These are phyloP conservation scores for Biscutella laevigata DNA, from an alignment of 441 rosid species.

Conservation along the genomic window DNA sequence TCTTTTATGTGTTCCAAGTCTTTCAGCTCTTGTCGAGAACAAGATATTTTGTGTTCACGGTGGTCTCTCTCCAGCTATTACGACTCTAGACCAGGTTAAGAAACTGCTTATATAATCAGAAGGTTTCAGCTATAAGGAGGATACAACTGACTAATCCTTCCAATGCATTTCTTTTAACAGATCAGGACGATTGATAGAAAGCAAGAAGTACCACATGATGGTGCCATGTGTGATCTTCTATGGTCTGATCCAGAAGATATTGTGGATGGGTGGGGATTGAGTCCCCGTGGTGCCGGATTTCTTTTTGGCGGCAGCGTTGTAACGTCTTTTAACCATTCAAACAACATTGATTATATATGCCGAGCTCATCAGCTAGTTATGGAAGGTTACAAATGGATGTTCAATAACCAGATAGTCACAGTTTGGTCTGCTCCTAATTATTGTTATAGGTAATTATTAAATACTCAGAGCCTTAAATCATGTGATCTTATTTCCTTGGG, in stretches of 20 bases:
- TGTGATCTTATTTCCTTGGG: background rate
- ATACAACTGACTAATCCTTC: background rate
- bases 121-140: background rate
- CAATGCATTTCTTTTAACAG: slow-evolving; percentile 32
- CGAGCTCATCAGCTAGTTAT: slow-evolving; percentile 92
- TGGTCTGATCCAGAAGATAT: slow-evolving; percentile 97
- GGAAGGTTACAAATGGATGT: slow-evolving; percentile 97
- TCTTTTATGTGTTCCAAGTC: slow-evolving; percentile 33
- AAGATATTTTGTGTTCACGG: slow-evolving; percentile 84
- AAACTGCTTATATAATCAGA: slow-evolving; percentile 6
- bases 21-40: slow-evolving; percentile 85
- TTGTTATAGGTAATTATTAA: slow-evolving; percentile 75
- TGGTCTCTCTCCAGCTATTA: slow-evolving; percentile 78
- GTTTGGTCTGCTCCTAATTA: slow-evolving; percentile 98
- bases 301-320: slow-evolving; percentile 83
- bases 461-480: background rate
- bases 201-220: slow-evolving; percentile 97
- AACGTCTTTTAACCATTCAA: slow-evolving; percentile 60
- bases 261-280: slow-evolving; percentile 91
- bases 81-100: slow-evolving; percentile 78
- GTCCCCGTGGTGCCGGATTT: slow-evolving; percentile 91
- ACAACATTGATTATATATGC: slow-evolving; percentile 75
- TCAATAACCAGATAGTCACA: slow-evolving; percentile 73
- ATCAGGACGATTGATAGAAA: slow-evolving; percentile 79
- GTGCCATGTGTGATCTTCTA: slow-evolving; percentile 91